Base-by-base conservation (phyloP, 2,329 filamentous ascomycete genomes). In the Cladosporium sp. region DNA sequence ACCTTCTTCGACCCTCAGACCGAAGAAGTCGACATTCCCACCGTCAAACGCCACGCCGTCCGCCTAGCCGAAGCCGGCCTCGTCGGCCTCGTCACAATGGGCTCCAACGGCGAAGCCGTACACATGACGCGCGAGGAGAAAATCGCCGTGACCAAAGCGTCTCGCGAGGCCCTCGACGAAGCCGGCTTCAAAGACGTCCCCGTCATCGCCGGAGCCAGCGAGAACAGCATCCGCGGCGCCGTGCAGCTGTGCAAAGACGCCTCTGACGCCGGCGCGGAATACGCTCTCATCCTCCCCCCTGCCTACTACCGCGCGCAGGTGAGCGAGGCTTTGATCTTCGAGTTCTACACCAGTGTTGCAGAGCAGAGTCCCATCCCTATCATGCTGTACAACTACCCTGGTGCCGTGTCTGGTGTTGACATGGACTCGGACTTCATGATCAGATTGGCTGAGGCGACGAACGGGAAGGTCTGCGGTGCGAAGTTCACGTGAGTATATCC, bases 381-480 rank as follows among this genome's bases (percentile, higher is more conserved):
- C 49, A 80, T 95, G 57, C 74, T 95, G 42, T 95, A 95, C 80
- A 95, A 95, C 76, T 95, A 93, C 73, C 89, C 89, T 1, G 89
- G 88, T 45, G 89, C 88, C 43, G 89, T 93, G 5, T 80, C 88
- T 5, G 89, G 89, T 44, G 86, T 95, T 64, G 89, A 95, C 69
- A 86, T 95, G 81, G 88, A 93, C 76, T 91, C 86, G 52, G 89
- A 95, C 67, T 78, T 92, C 53, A 80, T 95, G 62, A 89, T 93
- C 73, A 80, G 79, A 65, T 80, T 95, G 32, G 86, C 85, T 39
- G 73, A 83, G 66, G 89, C 95, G 71, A 82, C 84, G 58, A 95
- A 95, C 71, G 56, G 56, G 43, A 64, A 62, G 50, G 89, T 95
- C 63, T 74, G 90, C 56, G 89, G 89, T 56, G 91, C 88, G 50